Evolutionary conservation across 2,329 filamentous ascomycete genomes (phyloP).

Genomic region (Dactylellina leptospora): DNA sequence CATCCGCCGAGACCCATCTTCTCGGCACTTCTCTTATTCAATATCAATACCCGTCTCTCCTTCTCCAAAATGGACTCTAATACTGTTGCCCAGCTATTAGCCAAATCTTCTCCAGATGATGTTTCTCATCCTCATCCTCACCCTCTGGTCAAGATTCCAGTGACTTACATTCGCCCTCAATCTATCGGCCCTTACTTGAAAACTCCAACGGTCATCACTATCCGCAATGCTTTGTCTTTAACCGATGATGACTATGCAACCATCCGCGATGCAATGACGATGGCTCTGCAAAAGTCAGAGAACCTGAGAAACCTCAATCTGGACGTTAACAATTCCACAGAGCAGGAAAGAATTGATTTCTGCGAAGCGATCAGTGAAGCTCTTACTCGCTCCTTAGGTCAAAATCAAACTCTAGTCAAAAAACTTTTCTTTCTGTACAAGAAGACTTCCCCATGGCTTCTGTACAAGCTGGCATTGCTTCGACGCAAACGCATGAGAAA

Average conservation of each 20-base stretch:
- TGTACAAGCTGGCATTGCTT: slow-evolving; percentile 34
- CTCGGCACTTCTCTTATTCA: slow-evolving; percentile 1
- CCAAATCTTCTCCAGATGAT: no score
- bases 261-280: slow-evolving; percentile 13
- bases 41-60: no score
- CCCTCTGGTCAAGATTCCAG: not conserved
- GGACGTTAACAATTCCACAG: slow-evolving; percentile 19
- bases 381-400: not conserved
- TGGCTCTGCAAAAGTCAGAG: not conserved
- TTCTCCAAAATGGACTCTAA: no score
- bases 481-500: slow-evolving; percentile 31
- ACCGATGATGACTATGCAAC: slow-evolving; percentile 23
- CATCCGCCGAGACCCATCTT: no score
- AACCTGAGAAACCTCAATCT: slow-evolving; percentile 20
- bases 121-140: no score
- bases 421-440: slow-evolving; percentile 19
- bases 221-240: slow-evolving; percentile 15
- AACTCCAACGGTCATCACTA: slow-evolving; percentile 18
- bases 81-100: no score
- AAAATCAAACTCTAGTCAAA: not conserved
- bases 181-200: slow-evolving; percentile 2
- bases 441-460: slow-evolving; percentile 26
- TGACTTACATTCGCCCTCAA: slow-evolving; percentile 14
- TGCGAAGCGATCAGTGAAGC: slow-evolving; percentile 10
- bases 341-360: slow-evolving; percentile 19